Evolutionary conservation across 768 basidiomycete genomes (phyloP), one percentile per base, ranked within the genome.

Genomic region (Myochromella boudieri): DNA sequence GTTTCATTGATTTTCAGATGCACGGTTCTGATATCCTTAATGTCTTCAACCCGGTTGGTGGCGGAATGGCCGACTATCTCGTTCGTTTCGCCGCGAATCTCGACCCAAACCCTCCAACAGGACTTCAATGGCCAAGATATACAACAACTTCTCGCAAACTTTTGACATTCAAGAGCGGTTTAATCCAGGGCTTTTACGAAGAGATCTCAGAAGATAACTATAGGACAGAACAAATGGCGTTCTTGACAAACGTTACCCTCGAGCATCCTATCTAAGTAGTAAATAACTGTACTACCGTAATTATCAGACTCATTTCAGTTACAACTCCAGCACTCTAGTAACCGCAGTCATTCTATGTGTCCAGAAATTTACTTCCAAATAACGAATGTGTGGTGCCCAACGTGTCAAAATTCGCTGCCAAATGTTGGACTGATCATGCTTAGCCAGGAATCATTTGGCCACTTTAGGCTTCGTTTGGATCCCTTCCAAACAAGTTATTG

Each of bases 51-150:
- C n/a, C n/a, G n/a, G 63, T 60, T 1, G 66, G 59, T 3, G 67
- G 66, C 20, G 73, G 76, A 46, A 59, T 80, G 55, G 57, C 71
- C 5, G 73, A 77, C 51, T 72, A 74, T 46, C 63, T 80, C 22
- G 67, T 79, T 44, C 68, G 71, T 38, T 78, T 78, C 51, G 70
- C 66, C 7, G 61, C 56, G 33, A 66, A 60, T 14, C 70, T 75
- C 36, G 57, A 80, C 56, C 78, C 72, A 1, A 82, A 81, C 52
- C 66, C 62, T 5, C 41, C 49, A 1, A 56, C 58, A 2, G 66
- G 67, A 15, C 44, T 67, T 17, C 55, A 56, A 18, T 81, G 77
- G 79, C 77, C 78, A 0, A 65, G 65, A 44, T 80, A 78, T 38
- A 67, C 63, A 9, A 54, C 60, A 1, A 52, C 42, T 0, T 57